Percentiles rank a stretch among this genome's conserved stretches.
Evolutionary conservation across 805 yeast genomes (phyloP).

Genomic region (Wickerhamomyces bovis): DNA sequence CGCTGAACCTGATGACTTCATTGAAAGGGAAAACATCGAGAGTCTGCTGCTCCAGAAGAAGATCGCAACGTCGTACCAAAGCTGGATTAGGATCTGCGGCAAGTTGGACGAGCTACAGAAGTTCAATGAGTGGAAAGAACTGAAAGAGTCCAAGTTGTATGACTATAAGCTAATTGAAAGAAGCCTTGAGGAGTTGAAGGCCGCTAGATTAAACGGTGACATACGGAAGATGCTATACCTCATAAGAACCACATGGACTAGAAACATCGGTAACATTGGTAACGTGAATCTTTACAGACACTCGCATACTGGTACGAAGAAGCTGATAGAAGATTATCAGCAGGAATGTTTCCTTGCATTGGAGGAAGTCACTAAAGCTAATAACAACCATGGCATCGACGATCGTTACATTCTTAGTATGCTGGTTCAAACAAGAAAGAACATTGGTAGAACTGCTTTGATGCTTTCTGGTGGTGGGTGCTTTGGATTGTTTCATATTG

Average conservation of each 20-base stretch:
- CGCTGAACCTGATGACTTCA: constrained; percentile 11
- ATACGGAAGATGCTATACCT: constrained; percentile 58
- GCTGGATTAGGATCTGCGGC: constrained; percentile 64
- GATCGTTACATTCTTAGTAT: constrained; percentile 68
- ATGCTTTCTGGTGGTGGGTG: constrained; percentile 96
- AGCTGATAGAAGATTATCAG: constrained; percentile 75
- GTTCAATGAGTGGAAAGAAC: constrained; percentile 66
- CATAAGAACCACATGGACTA: constrained; percentile 76
- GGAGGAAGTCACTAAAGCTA: constrained; percentile 15
- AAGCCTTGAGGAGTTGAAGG: constrained; percentile 48
- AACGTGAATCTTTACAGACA: constrained; percentile 71
- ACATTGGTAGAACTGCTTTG: constrained; percentile 90
- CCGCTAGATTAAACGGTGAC: constrained; percentile 54
- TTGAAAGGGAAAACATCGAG: constrained; percentile 31
- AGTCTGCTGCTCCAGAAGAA: constrained; percentile 37
- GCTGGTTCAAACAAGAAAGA: constrained; percentile 80
- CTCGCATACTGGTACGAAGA: constrained; percentile 81
- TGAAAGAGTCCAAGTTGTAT: constrained; percentile 57
- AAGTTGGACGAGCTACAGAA: constrained; percentile 60
- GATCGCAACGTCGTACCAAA: constrained; percentile 44
- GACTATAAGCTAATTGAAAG: constrained; percentile 58
- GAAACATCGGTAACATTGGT: constrained; percentile 86
- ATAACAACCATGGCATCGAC: constrained; percentile 37
- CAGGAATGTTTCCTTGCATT: constrained; percentile 63
- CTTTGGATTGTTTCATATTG: constrained; percentile 88